These are phyloP conservation scores for Candida patagonica DNA, from an alignment of 805 yeast species.

Conservation along the genomic window DNA sequence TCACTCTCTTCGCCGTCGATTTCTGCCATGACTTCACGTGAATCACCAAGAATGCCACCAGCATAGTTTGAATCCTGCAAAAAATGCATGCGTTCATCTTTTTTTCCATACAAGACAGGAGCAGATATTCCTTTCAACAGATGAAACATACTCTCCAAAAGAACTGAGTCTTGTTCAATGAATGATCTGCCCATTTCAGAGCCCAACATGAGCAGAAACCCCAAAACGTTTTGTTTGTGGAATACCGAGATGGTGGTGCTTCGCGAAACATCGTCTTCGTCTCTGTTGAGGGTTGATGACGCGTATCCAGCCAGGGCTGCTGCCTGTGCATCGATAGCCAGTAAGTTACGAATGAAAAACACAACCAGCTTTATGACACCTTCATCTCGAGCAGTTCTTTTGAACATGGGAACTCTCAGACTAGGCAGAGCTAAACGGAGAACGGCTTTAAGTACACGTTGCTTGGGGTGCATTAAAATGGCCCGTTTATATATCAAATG, in stretches of 20 bases:
- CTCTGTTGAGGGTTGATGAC: constrained; percentile 5
- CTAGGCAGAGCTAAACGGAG: constrained; percentile 60
- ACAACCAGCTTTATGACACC: constrained; percentile 64
- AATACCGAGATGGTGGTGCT: constrained; percentile 49
- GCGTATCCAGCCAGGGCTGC: constrained; percentile 1
- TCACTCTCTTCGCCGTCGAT: constrained; percentile 14
- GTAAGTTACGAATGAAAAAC: constrained; percentile 67
- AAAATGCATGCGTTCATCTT: not conserved
- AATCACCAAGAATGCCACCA: no score
- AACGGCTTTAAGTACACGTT: constrained; percentile 58
- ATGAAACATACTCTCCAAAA: constrained; percentile 62
- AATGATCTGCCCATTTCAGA: constrained; percentile 57
- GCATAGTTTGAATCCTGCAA: constrained; percentile 6
- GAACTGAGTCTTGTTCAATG: constrained; percentile 50
- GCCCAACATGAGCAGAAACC: constrained; percentile 60
- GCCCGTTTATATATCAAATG: constrained; percentile 66
- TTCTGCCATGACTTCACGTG: constrained; percentile 1
- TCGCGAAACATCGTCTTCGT: constrained; percentile 56
- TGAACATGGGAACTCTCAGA: constrained; percentile 18
- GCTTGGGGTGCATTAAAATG: constrained; percentile 47
- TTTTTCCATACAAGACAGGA: constrained; percentile 17
- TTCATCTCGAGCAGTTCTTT: constrained; percentile 62
- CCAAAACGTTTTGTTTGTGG: constrained; percentile 62
- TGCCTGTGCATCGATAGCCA: constrained; percentile 40
- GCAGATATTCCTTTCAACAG: constrained; percentile 49